These are phyloP conservation scores for Erythrophleum fordii DNA, from an alignment of 306 rosid species.

Conservation along the genomic window DNA sequence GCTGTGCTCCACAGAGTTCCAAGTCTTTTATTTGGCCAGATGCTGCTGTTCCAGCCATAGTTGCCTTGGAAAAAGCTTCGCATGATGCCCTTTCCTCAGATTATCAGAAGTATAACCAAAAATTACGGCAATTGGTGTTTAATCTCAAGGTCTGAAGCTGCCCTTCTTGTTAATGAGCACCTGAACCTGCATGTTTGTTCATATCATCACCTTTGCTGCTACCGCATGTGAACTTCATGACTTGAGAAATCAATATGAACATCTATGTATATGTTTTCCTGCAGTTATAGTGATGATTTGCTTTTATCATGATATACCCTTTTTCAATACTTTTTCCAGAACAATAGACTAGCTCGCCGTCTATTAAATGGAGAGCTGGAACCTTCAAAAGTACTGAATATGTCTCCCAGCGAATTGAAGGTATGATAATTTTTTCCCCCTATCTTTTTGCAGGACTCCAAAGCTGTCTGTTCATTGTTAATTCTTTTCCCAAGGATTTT, in stretches of 20 bases:
- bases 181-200: constrained; percentile 1
- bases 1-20: constrained; percentile 53
- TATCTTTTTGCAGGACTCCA: constrained; percentile 1
- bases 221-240: constrained; percentile 9
- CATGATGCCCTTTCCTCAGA: constrained; percentile 70
- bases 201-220: neutral
- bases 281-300: constrained; percentile 8
- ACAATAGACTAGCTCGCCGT: constrained; percentile 63
- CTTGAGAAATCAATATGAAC: constrained; percentile 17
- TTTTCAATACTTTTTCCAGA: constrained; percentile 60
- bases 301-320: neutral
- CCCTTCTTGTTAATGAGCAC: constrained; percentile 16
- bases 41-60: constrained; percentile 74
- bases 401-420: constrained; percentile 95
- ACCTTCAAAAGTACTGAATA: constrained; percentile 75
- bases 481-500: constrained; percentile 29
- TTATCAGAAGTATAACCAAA: constrained; percentile 88
- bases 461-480: neutral
- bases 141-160: constrained; percentile 76
- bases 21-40: constrained; percentile 85
- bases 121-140: constrained; percentile 66
- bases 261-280: constrained; percentile 14
- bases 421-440: constrained; percentile 43
- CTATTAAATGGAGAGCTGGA: constrained; percentile 84
- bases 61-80: constrained; percentile 84